Percentiles rank a stretch among this genome's conserved stretches.
Evolutionary conservation across 2,329 filamentous ascomycete species (phyloP).

Genomic region (Fusarium robinianum): DNA sequence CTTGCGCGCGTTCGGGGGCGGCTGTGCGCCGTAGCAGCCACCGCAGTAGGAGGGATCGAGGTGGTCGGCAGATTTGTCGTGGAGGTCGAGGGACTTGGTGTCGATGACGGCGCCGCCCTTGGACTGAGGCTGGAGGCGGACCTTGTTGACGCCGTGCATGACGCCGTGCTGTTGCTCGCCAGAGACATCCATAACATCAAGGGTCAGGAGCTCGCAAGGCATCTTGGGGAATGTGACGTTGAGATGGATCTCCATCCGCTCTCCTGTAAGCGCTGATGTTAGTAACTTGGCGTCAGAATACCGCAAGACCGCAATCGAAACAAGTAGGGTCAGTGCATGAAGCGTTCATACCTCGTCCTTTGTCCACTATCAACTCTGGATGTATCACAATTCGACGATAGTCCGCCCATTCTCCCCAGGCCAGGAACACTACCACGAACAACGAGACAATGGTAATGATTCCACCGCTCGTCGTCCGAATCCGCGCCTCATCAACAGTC

Average conservation of each 20-base stretch:
- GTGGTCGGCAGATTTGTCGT: slow-evolving; percentile 71
- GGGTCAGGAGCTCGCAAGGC: slow-evolving; percentile 91
- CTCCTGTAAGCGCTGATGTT: slow-evolving; percentile 58
- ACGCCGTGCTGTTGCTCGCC: slow-evolving; percentile 96
- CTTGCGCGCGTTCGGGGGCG: slow-evolving; percentile 74
- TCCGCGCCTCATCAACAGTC: slow-evolving; percentile 95
- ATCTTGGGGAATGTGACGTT: slow-evolving; percentile 95
- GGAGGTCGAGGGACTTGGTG: slow-evolving; percentile 66
- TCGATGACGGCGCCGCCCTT: slow-evolving; percentile 81
- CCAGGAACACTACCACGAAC: slow-evolving; percentile 83
- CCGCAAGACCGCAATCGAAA: too few relatives aligned
- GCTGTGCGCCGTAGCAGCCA: slow-evolving; percentile 82
- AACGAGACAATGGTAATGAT: slow-evolving; percentile 92
- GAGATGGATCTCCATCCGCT: slow-evolving; percentile 99
- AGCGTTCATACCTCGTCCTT: slow-evolving; percentile 75
- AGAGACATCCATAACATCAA: slow-evolving; percentile 99
- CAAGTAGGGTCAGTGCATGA: neutral
- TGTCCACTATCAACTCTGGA: slow-evolving; percentile 94
- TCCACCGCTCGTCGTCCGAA: slow-evolving; percentile 93
- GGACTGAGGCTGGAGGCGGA: slow-evolving; percentile 71
- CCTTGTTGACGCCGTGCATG: slow-evolving; percentile 89
- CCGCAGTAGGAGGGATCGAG: slow-evolving; percentile 93
- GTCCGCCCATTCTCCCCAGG: slow-evolving; percentile 95
- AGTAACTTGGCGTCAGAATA: slow-evolving; percentile 29
- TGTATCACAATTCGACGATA: slow-evolving; percentile 85